A percentile compares a stretch with the other conserved stretches of the same genome.
Conservation (phyloP, 1,139 yeast species). For the Groenewaldozyma auringiensis region DNA sequence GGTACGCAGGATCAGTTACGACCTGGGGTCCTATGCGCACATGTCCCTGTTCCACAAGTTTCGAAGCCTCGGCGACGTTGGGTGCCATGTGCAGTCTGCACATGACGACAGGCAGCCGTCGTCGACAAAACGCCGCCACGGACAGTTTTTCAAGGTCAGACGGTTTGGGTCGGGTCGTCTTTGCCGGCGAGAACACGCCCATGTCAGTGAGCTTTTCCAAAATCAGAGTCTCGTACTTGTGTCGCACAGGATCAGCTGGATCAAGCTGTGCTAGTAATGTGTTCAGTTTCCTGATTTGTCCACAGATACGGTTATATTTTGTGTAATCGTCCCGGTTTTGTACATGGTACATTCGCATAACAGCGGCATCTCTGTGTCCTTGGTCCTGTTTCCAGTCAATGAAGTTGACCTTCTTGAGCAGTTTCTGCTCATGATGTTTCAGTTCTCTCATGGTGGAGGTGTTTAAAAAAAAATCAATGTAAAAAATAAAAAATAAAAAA, state of each 20-base stretch:
- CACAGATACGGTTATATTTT: constrained; percentile 86
- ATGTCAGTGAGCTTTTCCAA: constrained; percentile 79
- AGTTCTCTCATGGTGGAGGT: constrained; percentile 49
- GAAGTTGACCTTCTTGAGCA: constrained; percentile 91
- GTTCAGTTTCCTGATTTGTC: constrained; percentile 80
- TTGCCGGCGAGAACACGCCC: constrained; percentile 55
- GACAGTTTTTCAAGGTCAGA: constrained; percentile 87
- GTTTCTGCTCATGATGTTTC: constrained; percentile 91
- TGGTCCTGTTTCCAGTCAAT: constrained; percentile 97
- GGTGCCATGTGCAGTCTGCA: constrained; percentile 93
- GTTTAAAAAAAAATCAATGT: not conserved
- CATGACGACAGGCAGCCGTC: constrained; percentile 93
- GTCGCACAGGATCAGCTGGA: constrained; percentile 77
- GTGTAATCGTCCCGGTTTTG: constrained; percentile 95
- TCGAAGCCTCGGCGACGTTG: constrained; percentile 78
- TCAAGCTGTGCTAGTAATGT: constrained; percentile 75
- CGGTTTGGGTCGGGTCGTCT: constrained; percentile 74
- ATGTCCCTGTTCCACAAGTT: constrained; percentile 93
- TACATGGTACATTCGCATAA: constrained; percentile 88
- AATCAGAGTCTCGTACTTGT: constrained; percentile 77
- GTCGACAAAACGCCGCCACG: constrained; percentile 84
- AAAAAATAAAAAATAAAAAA: constrained; percentile 1
- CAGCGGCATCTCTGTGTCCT: constrained; percentile 90
- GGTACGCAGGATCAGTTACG: constrained; percentile 89
- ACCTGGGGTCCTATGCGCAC: constrained; percentile 96